phyloP scores from a whole-genome alignment of 768 basidiomycete genomes.

The Tulasnella sp. region DNA sequence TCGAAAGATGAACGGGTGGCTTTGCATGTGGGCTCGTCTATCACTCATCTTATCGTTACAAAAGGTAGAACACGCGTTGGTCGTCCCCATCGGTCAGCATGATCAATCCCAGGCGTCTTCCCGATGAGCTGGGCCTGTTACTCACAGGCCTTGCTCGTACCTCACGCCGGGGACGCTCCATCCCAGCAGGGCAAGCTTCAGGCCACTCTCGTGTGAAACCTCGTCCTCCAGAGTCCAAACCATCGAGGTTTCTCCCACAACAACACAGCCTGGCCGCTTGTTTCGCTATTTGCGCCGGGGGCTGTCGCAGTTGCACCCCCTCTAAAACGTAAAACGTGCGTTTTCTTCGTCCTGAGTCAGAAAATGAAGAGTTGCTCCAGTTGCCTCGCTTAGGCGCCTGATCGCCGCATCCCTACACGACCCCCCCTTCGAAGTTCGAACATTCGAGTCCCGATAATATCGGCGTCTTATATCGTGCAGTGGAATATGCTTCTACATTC shows the following conservation, averaged over 20 bases:
- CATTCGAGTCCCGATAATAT: neutral
- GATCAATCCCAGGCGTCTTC: neutral
- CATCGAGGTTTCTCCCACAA: slow-evolving; percentile 11
- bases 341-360: neutral
- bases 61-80: neutral
- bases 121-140: neutral
- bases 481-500: neutral
- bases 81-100: neutral
- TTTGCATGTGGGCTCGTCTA: slow-evolving; percentile 1
- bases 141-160: slow-evolving; percentile 9
- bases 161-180: neutral
- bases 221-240: neutral
- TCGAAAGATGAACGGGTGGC: neutral
- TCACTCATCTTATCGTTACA: neutral
- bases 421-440: neutral
- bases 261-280: slow-evolving; percentile 1
- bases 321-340: neutral
- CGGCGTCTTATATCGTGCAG: neutral
- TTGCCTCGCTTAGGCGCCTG: neutral
- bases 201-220: neutral
- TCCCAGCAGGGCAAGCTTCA: neutral
- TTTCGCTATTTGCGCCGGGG: neutral
- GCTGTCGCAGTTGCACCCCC: neutral
- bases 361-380: neutral
- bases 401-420: neutral